Evolutionary conservation across 2,329 filamentous ascomycete genomes (phyloP).

Genomic region (Exophiala xenobiotica): DNA sequence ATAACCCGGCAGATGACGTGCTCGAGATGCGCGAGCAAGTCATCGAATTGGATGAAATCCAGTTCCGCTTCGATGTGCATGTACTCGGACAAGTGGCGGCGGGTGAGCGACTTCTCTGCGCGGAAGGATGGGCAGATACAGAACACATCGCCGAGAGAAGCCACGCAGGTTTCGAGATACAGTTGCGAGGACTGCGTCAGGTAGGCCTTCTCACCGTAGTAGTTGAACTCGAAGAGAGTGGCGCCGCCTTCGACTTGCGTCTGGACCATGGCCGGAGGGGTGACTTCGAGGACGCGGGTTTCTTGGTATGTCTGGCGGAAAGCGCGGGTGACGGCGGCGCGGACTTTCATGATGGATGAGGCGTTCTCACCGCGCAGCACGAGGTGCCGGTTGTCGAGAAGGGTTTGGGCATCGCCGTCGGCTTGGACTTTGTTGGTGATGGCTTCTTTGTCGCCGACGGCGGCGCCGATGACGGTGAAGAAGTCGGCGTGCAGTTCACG

Average conservation of each 20-base stretch:
- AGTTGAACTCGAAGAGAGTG: slow-evolving; percentile 85
- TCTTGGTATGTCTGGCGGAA: slow-evolving; percentile 80
- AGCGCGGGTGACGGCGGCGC: slow-evolving; percentile 74
- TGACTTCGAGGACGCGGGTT: slow-evolving; percentile 75
- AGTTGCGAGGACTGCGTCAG: slow-evolving; percentile 96
- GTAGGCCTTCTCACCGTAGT: slow-evolving; percentile 88
- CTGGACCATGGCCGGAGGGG: slow-evolving; percentile 86
- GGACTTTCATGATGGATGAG: slow-evolving; percentile 83
- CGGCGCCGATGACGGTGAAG: slow-evolving; percentile 75
- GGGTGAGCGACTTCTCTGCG: slow-evolving; percentile 91
- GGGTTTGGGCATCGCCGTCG: slow-evolving; percentile 67
- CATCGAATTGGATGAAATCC: slow-evolving; percentile 90
- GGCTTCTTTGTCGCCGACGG: slow-evolving; percentile 83
- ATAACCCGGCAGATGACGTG: slow-evolving; percentile 83
- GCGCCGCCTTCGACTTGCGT: slow-evolving; percentile 92
- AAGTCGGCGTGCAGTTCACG: slow-evolving; percentile 90
- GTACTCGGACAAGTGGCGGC: slow-evolving; percentile 93
- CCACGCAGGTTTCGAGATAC: slow-evolving; percentile 92
- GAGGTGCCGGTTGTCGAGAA: slow-evolving; percentile 81
- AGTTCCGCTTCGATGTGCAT: slow-evolving; percentile 95
- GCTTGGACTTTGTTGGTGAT: slow-evolving; percentile 79
- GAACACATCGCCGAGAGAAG: slow-evolving; percentile 90
- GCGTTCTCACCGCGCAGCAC: slow-evolving; percentile 80
- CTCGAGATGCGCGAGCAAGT: slow-evolving; percentile 85
- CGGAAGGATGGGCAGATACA: slow-evolving; percentile 99